Conservation (phyloP, 306 rosid genomes). For the Quillaja saponaria region DNA sequence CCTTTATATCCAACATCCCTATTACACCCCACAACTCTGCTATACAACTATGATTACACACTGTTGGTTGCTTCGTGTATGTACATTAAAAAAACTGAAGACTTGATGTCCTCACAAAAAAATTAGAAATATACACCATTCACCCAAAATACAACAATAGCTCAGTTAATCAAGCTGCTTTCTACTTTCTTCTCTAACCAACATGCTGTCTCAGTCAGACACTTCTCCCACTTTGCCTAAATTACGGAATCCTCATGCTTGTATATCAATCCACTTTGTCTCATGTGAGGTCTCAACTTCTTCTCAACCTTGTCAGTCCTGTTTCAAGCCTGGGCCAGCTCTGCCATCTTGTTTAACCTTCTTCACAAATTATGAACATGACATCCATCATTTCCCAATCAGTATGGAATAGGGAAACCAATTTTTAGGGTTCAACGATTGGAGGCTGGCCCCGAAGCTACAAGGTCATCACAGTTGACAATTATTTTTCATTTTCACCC, state of each 20-base stretch:
- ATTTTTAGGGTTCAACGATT: constrained; percentile 39
- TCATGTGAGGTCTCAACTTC: constrained; percentile 25
- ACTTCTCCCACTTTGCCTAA: constrained; percentile 28
- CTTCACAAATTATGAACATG: constrained; percentile 32
- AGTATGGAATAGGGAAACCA: constrained; percentile 42
- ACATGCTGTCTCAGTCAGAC: constrained; percentile 32
- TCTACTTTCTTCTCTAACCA: constrained; percentile 26
- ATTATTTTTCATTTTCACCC: constrained; percentile 55
- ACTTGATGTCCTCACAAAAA: constrained; percentile 33
- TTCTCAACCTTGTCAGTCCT: constrained; percentile 36
- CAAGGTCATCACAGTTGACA: constrained; percentile 39
- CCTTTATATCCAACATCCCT: constrained; percentile 37
- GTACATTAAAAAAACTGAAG: constrained; percentile 47
- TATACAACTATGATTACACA: constrained; percentile 66
- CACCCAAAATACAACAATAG: constrained; percentile 41
- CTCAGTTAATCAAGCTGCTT: constrained; percentile 28
- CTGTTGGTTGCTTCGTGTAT: constrained; percentile 54
- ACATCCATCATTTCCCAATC: constrained; percentile 30
- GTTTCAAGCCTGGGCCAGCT: constrained; percentile 55
- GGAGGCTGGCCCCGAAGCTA: constrained; percentile 48
- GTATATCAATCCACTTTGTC: constrained; percentile 21
- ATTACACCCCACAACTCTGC: constrained; percentile 43
- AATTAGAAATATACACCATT: constrained; percentile 37
- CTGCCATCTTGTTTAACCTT: constrained; percentile 34
- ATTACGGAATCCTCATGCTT: constrained; percentile 28